Base-by-base conservation (phyloP, 371 early-diverging fungal genomes). In the Neoconidiobolus thromboides region DNA sequence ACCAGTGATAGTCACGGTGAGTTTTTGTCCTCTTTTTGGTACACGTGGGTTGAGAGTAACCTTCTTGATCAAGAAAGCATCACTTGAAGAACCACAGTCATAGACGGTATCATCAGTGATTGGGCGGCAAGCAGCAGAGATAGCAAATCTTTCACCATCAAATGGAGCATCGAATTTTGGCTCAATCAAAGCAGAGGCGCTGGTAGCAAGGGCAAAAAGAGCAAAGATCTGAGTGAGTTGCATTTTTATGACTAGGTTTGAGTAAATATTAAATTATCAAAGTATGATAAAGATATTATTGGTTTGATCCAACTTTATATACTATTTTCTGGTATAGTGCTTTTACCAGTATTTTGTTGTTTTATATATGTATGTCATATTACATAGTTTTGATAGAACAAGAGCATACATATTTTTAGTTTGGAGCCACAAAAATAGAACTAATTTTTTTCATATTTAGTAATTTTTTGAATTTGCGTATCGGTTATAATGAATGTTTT, bases 21-120 rank as follows among this genome's bases (percentile, higher is more conserved):
- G 2, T 9, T 55, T 55, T 26, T 55, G 43, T 6, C 56, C 56
- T 6, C 39, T 40, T 12, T 5, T 43, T 14, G 56, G 56, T 2
- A 14, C 12, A 3, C 15, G 4, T 14, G 56, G 56, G 43, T 41
- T 43, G 43, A 55, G 5, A 26, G 56, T 55, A 44, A 55, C 43
- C 10, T 7, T 43, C 26, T n/a, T 55, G 43, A 55, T 55, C 38
- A 15, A 26, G 41, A 55, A 44, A 15, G 9, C 4, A 43, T 55
- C 56, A 26, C 12, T 43, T 7, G 56, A 40, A 26, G 42, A 10
- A 43, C 56, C 56, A 55, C 56, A 55, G 56, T 55, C 37, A 14
- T 43, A 55, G 10, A 44, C 56, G 56, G 43, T 15, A 14, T 12
- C 15, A 7, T 55, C 37, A 10, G 4, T 12, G 15, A 55, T n/a